Evolutionary conservation across 306 rosid species (phyloP).

Genomic region (Bauhinia variegata): DNA sequence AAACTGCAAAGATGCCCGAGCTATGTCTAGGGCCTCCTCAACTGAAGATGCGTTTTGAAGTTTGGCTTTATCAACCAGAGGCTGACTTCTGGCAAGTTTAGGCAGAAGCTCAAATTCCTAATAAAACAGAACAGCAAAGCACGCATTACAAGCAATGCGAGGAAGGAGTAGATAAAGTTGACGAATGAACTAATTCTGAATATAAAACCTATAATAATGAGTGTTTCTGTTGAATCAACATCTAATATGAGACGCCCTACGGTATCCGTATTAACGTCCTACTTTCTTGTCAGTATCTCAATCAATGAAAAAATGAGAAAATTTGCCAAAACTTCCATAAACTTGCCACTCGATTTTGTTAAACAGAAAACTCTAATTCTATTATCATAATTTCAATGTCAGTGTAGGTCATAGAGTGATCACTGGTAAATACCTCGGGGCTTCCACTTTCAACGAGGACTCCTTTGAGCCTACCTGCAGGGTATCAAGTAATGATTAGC

Average conservation of each 20-base stretch:
- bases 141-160: constrained; percentile 6
- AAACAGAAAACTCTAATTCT: constrained; percentile 5
- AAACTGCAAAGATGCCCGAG: constrained; percentile 51
- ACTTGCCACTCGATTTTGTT: neutral
- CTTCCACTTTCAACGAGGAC: constrained; percentile 94
- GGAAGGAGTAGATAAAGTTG: neutral
- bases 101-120: constrained; percentile 95
- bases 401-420: constrained; percentile 17
- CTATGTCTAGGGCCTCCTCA: constrained; percentile 81
- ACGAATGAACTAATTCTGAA: neutral
- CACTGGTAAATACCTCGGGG: constrained; percentile 72
- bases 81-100: constrained; percentile 78
- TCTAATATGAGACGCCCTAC: neutral
- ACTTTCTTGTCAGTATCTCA: neutral
- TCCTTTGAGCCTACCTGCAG: constrained; percentile 85
- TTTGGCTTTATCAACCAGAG: constrained; percentile 68
- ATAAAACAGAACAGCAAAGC: neutral
- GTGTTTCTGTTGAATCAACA: constrained; percentile 2
- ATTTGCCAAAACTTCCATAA: constrained; percentile 7
- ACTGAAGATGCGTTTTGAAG: constrained; percentile 80
- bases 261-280: neutral
- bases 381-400: constrained; percentile 10
- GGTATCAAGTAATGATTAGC: constrained; percentile 32
- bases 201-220: neutral
- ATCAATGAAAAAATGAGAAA: neutral